Base-by-base conservation (phyloP, 1,284 basidiomycete species). In the Amylostereum areolatum region DNA sequence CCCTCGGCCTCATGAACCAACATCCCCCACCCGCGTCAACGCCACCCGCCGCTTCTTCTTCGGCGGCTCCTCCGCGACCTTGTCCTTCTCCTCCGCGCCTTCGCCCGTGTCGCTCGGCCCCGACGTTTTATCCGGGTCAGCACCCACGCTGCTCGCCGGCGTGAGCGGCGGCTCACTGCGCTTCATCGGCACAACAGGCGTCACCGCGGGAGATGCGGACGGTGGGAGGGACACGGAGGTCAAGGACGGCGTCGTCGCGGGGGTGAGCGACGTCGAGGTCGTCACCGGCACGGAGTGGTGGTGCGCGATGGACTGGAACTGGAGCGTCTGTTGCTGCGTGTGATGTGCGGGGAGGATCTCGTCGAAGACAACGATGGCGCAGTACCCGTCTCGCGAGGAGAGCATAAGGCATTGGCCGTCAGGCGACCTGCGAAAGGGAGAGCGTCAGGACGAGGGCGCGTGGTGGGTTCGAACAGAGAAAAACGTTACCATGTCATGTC, bases 331-430 rank as follows among this genome's bases (percentile, higher is more conserved):
- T 61, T 94, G 92, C 62, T 95, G 92, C 0, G 85, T 92, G 52
- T 91, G 85, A 63, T 94, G 80, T 2, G 85, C 80, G 0, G 89
- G 81, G 1, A 97, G 80, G 45, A 97, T 85, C 67, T 98, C 96
- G 61, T 92, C 90, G 57, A 95, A 88, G 31, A 89, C 83, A 50
- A 97, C 81, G 50, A 97, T 80, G 0, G 96, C 97, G 71, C 97
- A 99, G 68, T 98, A 99, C 1, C 96, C 96, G 64, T 99, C 96
- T 30, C 92, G 84, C 0, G 93, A 92, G 0, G 93, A 89, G 42
- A 98, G 80, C 57, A 98, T 83, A 35, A 99, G 77, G 35, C 89
- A 84, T 66, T 97, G 93, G 0, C 96, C 96, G 60, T 99, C 96
- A 0, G 93, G 85, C 0, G 95, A 95, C 94, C 94, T 96, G 62